phyloP scores from a whole-genome alignment of 768 basidiomycete genomes.

The Tricholoma flavovirens region DNA sequence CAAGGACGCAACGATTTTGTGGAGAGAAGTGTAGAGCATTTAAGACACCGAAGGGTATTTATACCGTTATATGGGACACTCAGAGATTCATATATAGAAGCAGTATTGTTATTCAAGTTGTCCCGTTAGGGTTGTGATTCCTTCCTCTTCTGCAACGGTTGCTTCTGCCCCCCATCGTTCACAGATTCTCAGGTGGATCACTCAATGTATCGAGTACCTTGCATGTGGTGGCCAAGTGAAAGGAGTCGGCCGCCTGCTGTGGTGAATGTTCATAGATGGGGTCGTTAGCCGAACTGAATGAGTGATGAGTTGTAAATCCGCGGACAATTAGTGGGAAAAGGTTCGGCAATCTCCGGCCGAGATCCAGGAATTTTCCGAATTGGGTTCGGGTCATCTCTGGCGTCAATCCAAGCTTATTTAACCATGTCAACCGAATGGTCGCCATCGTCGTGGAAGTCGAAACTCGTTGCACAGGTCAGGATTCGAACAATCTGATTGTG shows the following conservation, averaged over 20 bases:
- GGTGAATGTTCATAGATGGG: too few relatives aligned
- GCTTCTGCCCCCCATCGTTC: not conserved
- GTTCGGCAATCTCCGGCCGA: not conserved
- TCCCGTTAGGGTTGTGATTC: not conserved
- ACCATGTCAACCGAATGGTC: slow-evolving; percentile 44
- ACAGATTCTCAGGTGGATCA: slow-evolving; percentile 1
- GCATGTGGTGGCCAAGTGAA: not conserved
- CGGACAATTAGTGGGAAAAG: not conserved
- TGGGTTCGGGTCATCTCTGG: too few relatives aligned
- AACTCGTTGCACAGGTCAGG: slow-evolving; percentile 68
- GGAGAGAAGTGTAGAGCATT: not conserved
- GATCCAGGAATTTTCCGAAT: not conserved
- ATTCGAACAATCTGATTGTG: not conserved
- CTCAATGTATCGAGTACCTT: not conserved
- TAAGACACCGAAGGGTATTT: not conserved
- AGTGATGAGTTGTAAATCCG: too few relatives aligned
- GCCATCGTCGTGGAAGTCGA: slow-evolving; percentile 75
- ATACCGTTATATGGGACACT: too few relatives aligned
- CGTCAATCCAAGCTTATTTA: too few relatives aligned
- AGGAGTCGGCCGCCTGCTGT: too few relatives aligned
- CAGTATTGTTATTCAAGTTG: too few relatives aligned
- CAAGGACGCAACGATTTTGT: not conserved
- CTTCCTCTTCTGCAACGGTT: not conserved
- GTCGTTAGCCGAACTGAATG: too few relatives aligned
- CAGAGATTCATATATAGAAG: too few relatives aligned